Evolutionary conservation across 768 basidiomycete genomes (phyloP), one percentile per base, ranked within the genome.

Genomic region (Phaeolepiota aurea): DNA sequence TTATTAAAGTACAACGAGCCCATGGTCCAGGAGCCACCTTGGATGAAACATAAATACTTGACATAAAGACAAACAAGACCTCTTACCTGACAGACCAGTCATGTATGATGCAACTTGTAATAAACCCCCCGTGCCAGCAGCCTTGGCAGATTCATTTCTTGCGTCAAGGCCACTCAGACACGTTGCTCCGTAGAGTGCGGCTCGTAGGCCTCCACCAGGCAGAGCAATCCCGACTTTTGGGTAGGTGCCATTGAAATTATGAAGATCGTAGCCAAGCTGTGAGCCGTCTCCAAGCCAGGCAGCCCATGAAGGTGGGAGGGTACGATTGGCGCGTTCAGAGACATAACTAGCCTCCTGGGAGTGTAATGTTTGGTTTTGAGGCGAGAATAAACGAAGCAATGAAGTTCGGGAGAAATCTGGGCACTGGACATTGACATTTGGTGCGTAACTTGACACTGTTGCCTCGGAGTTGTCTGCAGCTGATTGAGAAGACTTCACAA

Each of bases 71-170:
- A 13, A 21, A 35, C 1, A n/a, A 20, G 3, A 32, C 11, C 5
- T 53, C 63, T 35, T 43, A 79, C 79, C 80, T 44, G 80, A 82
- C 5, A 87, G 64, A 1, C 76, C 82, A 7, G 77, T 58, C 31
- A 83, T 62, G 60, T 87, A 88, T 2, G 76, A 78, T 3, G 77
- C 59, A n/a, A 81, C 77, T 53, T 86, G 84, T 36, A 82, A 58
- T 11, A 87, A 63, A 2, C 82, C 82, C 2, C 82, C 82, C 0
- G 80, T 79, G 4, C 81, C 81, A 2, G 62, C 65, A 1, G 62
- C 55, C 48, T 76, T 77, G 19, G 79, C 65, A 12, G 77, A 69
- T 1, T 57, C 54, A 42, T 85, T 84, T 28, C 80, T 63, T 18
- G 72, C 71, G 59, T 87, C 82, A 34, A 84, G 56, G 1, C 66